Evolutionary conservation across 2,329 filamentous ascomycete species (phyloP).

Genomic region (Drechslerella stenobrocha): DNA sequence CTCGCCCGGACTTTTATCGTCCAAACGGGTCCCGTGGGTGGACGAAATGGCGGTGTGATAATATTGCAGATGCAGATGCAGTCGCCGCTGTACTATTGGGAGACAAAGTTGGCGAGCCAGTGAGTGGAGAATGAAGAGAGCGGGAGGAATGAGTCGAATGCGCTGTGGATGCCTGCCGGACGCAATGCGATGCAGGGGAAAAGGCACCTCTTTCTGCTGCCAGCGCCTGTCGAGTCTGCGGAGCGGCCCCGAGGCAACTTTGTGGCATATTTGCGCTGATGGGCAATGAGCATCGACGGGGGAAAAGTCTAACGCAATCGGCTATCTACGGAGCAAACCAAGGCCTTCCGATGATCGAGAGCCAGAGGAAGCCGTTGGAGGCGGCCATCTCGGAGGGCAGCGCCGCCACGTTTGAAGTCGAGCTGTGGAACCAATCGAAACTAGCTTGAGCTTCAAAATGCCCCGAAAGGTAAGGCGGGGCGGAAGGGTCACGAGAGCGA

Average conservation of each 20-base stretch:
- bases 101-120: not conserved
- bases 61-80: not conserved
- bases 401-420: too few relatives aligned
- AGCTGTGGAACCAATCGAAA: slow-evolving; percentile 2
- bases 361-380: slow-evolving; percentile 20
- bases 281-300: not conserved
- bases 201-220: not conserved
- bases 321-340: slow-evolving; percentile 35
- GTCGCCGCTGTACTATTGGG: not conserved
- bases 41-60: slow-evolving; percentile 9
- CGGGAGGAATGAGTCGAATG: not conserved
- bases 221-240: not conserved
- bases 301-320: slow-evolving; percentile 23
- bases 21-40: slow-evolving; percentile 1
- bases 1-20: slow-evolving; percentile 15
- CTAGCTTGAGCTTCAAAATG: slow-evolving; percentile 20
- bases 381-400: slow-evolving; percentile 10
- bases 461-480: slow-evolving; percentile 46
- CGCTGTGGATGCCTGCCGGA: not conserved
- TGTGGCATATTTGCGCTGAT: not conserved
- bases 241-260: not conserved
- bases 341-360: not conserved
- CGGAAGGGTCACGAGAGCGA: slow-evolving; percentile 34
- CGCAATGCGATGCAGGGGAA: slow-evolving; percentile 4
- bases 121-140: not conserved